These are phyloP conservation scores for Mycena alexandri DNA, from an alignment of 768 basidiomycete genomes.

Conservation along the genomic window DNA sequence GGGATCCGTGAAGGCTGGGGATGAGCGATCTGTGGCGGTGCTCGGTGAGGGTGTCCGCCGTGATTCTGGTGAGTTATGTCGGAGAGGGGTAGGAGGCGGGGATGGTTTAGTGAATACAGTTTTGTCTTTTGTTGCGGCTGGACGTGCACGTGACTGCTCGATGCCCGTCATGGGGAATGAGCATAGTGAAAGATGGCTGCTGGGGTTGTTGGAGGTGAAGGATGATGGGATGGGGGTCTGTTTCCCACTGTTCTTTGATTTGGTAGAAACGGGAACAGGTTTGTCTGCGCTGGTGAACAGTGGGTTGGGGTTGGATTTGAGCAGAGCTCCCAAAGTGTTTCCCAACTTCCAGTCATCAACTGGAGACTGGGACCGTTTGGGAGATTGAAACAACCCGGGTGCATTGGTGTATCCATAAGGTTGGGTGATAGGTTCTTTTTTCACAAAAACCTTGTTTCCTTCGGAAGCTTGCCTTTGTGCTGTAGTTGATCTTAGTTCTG, in stretches of 20 bases:
- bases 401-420: background rate
- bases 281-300: background rate
- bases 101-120: conserved; percentile 3
- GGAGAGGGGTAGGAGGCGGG: background rate
- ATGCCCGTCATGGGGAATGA: background rate
- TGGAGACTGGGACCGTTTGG: no score
- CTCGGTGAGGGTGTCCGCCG: background rate
- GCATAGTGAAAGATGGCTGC: background rate
- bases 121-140: background rate
- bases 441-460: no score
- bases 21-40: conserved; percentile 1
- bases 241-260: background rate
- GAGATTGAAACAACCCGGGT: no score
- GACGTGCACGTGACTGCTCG: background rate
- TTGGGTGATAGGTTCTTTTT: no score
- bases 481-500: background rate
- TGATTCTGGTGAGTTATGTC: background rate
- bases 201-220: background rate
- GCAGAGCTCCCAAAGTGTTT: no score
- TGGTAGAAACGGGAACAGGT: no score
- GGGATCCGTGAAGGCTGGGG: conserved; percentile 12
- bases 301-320: background rate
- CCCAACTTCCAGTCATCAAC: no score
- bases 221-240: background rate
- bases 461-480: background rate